Conservation (phyloP, 176 grass and related monocot species). For the Leersia perrieri region DNA sequence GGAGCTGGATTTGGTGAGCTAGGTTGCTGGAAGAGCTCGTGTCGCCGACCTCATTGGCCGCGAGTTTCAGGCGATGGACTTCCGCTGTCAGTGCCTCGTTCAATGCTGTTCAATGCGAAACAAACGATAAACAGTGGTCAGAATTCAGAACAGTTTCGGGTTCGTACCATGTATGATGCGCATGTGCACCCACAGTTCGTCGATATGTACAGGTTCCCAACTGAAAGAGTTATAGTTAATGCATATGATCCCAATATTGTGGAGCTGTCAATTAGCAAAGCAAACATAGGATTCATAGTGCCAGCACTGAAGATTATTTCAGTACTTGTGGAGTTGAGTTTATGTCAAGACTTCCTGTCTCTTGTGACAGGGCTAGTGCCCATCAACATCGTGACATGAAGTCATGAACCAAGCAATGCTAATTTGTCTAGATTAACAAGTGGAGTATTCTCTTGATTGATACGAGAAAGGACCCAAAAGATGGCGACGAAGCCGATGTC, state of each 20-base stretch:
- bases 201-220: not conserved
- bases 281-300: not conserved
- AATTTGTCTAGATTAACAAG: not conserved
- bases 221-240: not conserved
- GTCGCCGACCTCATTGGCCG: constrained; percentile 45
- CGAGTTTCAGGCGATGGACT: constrained; percentile 80
- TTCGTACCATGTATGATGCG: not conserved
- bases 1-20: constrained; percentile 52
- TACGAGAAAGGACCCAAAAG: constrained; percentile 27
- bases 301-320: not conserved
- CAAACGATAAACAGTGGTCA: not conserved
- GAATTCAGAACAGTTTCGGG: not conserved
- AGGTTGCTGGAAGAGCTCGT: constrained; percentile 45
- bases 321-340: not conserved
- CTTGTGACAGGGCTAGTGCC: constrained; percentile 40
- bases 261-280: constrained; percentile 12
- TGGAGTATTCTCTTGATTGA: not conserved
- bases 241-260: constrained; percentile 3
- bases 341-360: constrained; percentile 39
- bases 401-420: constrained; percentile 30
- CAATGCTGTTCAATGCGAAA: constrained; percentile 45
- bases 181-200: not conserved
- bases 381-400: constrained; percentile 37
- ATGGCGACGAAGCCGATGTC: constrained; percentile 23
- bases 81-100: constrained; percentile 85